These are phyloP conservation scores for Suillus alpinus DNA, from an alignment of 768 basidiomycete species.

Conservation along the genomic window DNA sequence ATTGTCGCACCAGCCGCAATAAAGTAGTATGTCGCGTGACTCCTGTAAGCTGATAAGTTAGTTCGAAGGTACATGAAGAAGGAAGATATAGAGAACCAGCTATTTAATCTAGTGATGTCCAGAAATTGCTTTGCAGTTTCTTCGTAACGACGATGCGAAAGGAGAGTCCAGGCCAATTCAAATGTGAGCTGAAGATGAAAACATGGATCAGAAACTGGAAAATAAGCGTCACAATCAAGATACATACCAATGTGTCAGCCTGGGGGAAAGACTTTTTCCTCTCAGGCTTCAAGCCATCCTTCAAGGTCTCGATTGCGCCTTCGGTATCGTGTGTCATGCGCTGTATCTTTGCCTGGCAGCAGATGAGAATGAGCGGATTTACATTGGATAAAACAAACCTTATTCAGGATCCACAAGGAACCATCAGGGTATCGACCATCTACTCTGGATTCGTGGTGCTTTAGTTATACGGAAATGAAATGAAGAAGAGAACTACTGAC, in stretches of 20 bases:
- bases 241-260: conserved; percentile 65
- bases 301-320: conserved; percentile 63
- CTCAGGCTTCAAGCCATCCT: conserved; percentile 53
- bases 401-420: conserved; percentile 71
- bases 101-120: conserved; percentile 62
- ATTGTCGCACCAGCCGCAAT: conserved; percentile 56
- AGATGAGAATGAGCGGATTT: background rate
- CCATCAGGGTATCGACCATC: conserved; percentile 61
- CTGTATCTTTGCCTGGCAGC: conserved; percentile 63
- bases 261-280: conserved; percentile 57
- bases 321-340: conserved; percentile 67
- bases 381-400: conserved; percentile 33
- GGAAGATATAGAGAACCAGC: conserved; percentile 43
- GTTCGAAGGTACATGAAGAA: background rate
- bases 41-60: conserved; percentile 40
- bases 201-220: background rate
- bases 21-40: conserved; percentile 77
- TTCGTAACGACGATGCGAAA: conserved; percentile 59
- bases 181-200: conserved; percentile 55
- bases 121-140: conserved; percentile 70
- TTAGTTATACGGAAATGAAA: background rate
- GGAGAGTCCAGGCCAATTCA: conserved; percentile 75
- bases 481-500: conserved; percentile 34
- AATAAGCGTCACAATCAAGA: background rate
- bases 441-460: conserved; percentile 35